Evolutionary conservation across 2,329 filamentous ascomycete species (phyloP), one percentile per base, ranked within the genome.

Genomic region (Exserohilum rostratum): DNA sequence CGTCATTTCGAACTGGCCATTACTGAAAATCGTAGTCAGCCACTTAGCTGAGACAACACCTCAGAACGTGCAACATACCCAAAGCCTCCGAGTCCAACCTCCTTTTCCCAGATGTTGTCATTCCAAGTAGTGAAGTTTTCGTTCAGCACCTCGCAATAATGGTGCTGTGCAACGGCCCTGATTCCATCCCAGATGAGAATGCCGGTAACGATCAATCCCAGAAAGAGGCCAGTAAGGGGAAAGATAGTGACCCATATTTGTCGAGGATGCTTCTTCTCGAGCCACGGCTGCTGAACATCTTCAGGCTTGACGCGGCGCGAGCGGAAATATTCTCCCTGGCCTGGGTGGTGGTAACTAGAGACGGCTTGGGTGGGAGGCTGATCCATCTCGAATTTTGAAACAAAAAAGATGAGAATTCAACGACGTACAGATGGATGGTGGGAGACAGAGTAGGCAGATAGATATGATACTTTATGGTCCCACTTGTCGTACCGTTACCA

Each of bases 231-330:
- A 20, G 91, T 71, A 37, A 92, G 70, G 2, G 90, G 90, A 53
- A 96, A 83, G 59, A 93, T 91, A 2, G 88, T 92, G 7, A 91
- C 87, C 90, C 90, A 95, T 78, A 91, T 95, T 80, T 93, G 89
- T 72, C 87, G 89, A 11, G 88, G 87, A 62, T 93, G 88, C 53
- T 80, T 86, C 70, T 87, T 87, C n/a, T 83, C 76, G 34, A 89
- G 76, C 91, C 91, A 95, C 11, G 90, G 89, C 77, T 90, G 88
- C 71, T 91, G 87, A 3, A 90, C 75, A 44, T 90, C 85, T 37
- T 85, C 89, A 71, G 91, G 90, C 70, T 82, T 84, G 30, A 93
- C 83, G 57, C 89, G 80, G 54, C 89, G 82, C 15, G 89, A 92
- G 74, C 87, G 87, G 70, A 93, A 93, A 76, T 88, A 68, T 12